Evolutionary conservation across 164 flowering plant species (phyloP), one percentile per base, ranked within the genome.

Genomic region (Macadamia integrifolia): DNA sequence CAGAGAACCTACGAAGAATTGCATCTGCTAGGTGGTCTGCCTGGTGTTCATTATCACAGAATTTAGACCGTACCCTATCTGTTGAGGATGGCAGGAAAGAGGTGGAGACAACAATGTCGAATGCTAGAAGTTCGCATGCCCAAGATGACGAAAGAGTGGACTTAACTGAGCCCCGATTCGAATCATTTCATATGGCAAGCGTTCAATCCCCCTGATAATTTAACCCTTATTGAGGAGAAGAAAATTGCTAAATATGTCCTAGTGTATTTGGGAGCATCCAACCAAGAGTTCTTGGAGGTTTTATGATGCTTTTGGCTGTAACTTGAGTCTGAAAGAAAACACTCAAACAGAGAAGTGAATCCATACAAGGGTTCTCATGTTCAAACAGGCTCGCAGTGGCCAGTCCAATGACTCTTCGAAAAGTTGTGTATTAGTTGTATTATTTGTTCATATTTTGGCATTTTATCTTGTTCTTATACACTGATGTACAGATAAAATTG

Each of bases 111-210:
- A 64, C 61, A 50, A 44, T 77, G 44, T 79, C 93, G 6, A 72
- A 79, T 23, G 77, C 77, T 32, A 72, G 80, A 70, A 89, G 84
- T 69, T 73, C 80, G 75, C 84, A 71, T 49, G 76, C 72, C 28
- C 75, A 61, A 18, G 91, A 85, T 10, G 91, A 84, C 13, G 94
- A 87, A 48, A 58, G 64, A 13, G 97, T 93, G 61, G 97, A 94
- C 80, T 70, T 94, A 64, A 84, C 88, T 0, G 95, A 94, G 76
- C 98, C 98, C 12, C 82, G 92, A 57, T 75, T 91, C 31, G 97
- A 94, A 74, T 75, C 88, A 62, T 94, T 94, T 79, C 77, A 81
- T 80, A 65, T 90, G 77, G 75, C 71, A 53, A 82, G 80, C 76
- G 55, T 72, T 35, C 78, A 71, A 48, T 79, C 79, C 13, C 75